These are phyloP conservation scores for Aureobasidium sp. DNA, from an alignment of 2,329 filamentous ascomycete genomes.

Conservation along the genomic window DNA sequence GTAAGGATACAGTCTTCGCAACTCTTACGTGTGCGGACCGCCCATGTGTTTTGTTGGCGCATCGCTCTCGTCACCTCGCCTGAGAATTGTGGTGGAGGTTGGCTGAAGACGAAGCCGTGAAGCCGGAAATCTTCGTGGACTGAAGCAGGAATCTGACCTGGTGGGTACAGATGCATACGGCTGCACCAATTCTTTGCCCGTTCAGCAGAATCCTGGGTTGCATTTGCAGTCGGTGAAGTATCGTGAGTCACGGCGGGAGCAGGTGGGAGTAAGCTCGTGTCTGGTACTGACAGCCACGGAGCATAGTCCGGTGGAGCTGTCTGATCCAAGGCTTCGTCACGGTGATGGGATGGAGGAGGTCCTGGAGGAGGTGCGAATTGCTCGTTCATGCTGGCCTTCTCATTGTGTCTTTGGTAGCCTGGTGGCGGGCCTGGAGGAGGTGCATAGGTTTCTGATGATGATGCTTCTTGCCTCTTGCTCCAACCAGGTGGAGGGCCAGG, in stretches of 20 bases:
- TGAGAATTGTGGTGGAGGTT: constrained; percentile 35
- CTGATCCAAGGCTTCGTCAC: background rate
- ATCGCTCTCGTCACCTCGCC: constrained; percentile 30
- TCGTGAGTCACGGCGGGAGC: constrained; percentile 63
- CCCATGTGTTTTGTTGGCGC: constrained; percentile 32
- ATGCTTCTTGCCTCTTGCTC: constrained; percentile 8
- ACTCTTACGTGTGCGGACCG: constrained; percentile 27
- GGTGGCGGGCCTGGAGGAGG: constrained; percentile 29
- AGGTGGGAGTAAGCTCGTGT: constrained; percentile 65
- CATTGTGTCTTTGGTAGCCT: constrained; percentile 1
- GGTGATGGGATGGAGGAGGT: constrained; percentile 27
- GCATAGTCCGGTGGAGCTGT: constrained; percentile 53
- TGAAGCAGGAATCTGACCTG: constrained; percentile 34
- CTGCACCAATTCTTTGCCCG: constrained; percentile 61
- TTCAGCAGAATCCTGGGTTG: constrained; percentile 55
- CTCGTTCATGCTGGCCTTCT: constrained; percentile 4
- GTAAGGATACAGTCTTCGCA: constrained; percentile 58
- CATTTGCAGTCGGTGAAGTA: constrained; percentile 61
- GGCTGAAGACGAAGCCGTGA: constrained; percentile 42
- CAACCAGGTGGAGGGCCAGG: constrained; percentile 27
- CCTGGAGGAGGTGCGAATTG: constrained; percentile 31
- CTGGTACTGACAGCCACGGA: constrained; percentile 67
- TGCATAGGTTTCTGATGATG: constrained; percentile 19
- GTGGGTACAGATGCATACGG: constrained; percentile 51
- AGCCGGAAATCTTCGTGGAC: constrained; percentile 6